Base-by-base conservation (phyloP, 2,329 filamentous ascomycete genomes). In the Geosmithia flava region DNA sequence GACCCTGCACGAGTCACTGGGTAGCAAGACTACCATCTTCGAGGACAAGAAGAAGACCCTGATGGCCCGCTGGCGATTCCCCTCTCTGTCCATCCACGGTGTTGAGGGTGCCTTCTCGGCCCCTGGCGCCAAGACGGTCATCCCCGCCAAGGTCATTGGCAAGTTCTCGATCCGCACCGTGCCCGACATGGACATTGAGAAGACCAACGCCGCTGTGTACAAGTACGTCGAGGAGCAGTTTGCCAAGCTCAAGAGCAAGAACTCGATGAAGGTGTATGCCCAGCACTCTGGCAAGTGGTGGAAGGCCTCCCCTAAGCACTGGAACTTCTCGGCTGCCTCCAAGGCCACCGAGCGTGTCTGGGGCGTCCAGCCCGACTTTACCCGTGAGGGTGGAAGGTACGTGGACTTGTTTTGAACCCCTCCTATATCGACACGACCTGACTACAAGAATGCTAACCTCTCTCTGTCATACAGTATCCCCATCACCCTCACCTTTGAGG, bases 111-210 rank as follows among this genome's bases (percentile, higher is more conserved):
- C 89, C 47, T 98, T 95, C 73, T 91, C 86, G 43, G 84, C 86
- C 2, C 85, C 90, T 6, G 93, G 93, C 44, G 93, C 90, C 49
- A 98, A 98, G 79, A 98, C 93, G 1, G 93, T 98, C 59, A 98
- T 98, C 58, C 93, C 93, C 3, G 91, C 93, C 60, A 96, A 96
- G 75, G 93, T 98, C 50, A 86, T 84, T 59, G 93, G 93, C 69
- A 98, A 98, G 72, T 98, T 98, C 75, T 95, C 87, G 46, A 96
- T 98, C 69, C 83, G 93, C 56, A 97, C 90, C 37, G 93, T 98
- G 20, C 93, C 93, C 47, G 81, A 98, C 71, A 98, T 98, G 93
- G 86, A 96, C 64, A 88, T 88, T 57, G 82, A 88, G 49, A 80
- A 83, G 61, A 94, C 95, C 59, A 94, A 95, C 69, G 77, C 81